Evolutionary conservation across 768 basidiomycete genomes (phyloP).

Genomic region (Mycena metata): DNA sequence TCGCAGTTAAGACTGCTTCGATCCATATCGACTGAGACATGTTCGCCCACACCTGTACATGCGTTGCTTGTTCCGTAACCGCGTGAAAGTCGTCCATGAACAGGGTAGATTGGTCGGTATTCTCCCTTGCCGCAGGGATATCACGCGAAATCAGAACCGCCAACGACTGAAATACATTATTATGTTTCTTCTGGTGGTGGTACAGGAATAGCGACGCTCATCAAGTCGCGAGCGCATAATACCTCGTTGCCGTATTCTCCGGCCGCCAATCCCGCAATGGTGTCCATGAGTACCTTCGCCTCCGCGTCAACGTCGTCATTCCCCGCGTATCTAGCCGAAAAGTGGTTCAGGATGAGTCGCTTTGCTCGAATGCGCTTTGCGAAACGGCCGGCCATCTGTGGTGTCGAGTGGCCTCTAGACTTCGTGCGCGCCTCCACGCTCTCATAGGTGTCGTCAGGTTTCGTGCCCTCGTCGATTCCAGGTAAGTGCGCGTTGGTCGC

Average conservation of each 20-base stretch:
- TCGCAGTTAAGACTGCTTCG: too few species aligned
- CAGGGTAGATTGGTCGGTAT: too few species aligned
- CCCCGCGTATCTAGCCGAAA: constrained; percentile 85
- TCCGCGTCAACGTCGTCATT: constrained; percentile 66
- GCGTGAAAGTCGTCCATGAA: too few species aligned
- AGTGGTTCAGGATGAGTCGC: constrained; percentile 84
- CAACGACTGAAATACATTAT: constrained; percentile 54
- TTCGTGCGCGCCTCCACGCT: constrained; percentile 73
- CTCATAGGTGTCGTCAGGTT: constrained; percentile 71
- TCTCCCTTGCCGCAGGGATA: too few species aligned
- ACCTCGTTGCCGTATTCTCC: constrained; percentile 69
- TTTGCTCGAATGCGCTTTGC: constrained; percentile 74
- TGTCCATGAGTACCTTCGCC: constrained; percentile 70
- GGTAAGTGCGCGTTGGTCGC: constrained; percentile 90
- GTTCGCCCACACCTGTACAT: too few species aligned
- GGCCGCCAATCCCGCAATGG: constrained; percentile 70
- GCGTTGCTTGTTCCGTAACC: too few species aligned
- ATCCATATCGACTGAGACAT: too few species aligned
- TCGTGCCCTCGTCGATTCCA: constrained; percentile 70
- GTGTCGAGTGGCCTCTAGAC: constrained; percentile 91
- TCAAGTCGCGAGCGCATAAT: constrained; percentile 79
- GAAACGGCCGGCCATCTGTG: constrained; percentile 90
- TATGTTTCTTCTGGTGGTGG: constrained; percentile 23
- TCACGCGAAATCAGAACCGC: constrained; percentile 83
- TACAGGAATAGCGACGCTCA: constrained; percentile 72